These are phyloP conservation scores for Apiospora marii DNA, from an alignment of 2,329 filamentous ascomycete genomes.

Conservation along the genomic window DNA sequence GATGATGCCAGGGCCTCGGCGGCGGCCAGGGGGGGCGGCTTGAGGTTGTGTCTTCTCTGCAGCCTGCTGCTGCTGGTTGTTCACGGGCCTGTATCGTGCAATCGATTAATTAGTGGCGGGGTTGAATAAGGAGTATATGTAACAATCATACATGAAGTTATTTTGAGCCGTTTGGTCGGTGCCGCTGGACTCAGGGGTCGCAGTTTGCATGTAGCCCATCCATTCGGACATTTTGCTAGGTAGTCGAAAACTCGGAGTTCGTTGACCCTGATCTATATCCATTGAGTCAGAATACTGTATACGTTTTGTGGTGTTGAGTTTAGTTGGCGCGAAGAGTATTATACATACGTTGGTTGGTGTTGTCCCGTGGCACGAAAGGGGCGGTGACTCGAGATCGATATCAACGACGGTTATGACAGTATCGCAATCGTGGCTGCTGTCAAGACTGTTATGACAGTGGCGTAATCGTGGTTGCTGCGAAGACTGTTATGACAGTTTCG, in stretches of 20 bases:
- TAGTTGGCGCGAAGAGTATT: not conserved
- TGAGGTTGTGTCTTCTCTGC: not conserved
- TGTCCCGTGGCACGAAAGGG: not conserved
- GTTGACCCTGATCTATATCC: not conserved
- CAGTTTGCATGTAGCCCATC: not conserved
- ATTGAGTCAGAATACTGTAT: not conserved
- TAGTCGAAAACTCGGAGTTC: not conserved
- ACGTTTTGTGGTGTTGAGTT: not conserved
- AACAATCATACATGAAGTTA: not conserved
- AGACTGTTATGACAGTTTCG: not conserved
- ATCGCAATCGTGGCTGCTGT: not conserved
- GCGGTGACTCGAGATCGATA: not conserved
- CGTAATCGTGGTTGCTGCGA: not conserved
- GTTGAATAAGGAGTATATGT: not conserved
- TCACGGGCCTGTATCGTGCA: not conserved
- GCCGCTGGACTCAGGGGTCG: not conserved
- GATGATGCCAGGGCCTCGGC: not conserved
- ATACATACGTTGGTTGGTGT: not conserved
- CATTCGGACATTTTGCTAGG: not conserved
- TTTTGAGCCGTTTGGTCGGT: not conserved
- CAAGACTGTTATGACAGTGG: not conserved
- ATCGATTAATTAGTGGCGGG: not conserved
- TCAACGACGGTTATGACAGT: not conserved
- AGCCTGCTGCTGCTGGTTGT: not conserved
- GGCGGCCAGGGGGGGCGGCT: not conserved